phyloP scores from a whole-genome alignment of 495 filamentous ascomycete species.

The Thermochaetoides thermophila region DNA sequence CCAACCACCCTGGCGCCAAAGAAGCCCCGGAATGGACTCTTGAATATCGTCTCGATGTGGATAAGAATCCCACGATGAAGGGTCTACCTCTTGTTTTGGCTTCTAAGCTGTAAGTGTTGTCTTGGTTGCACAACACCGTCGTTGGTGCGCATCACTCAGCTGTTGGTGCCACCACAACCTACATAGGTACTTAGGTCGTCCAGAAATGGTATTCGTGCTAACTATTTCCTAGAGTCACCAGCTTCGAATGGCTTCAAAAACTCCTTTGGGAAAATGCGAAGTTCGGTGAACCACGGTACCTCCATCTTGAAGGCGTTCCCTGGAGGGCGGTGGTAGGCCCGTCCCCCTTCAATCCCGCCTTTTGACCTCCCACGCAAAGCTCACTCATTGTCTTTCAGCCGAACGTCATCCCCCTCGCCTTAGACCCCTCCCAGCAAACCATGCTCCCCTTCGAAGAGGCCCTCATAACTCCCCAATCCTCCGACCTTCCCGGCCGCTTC shows the following conservation, averaged over 20 bases:
- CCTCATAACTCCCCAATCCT: conserved; percentile 17
- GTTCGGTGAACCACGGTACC: conserved; percentile 50
- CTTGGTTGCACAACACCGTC: not conserved
- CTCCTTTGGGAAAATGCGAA: conserved; percentile 56
- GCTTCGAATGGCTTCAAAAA: conserved; percentile 14
- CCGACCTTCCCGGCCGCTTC: conserved; percentile 34
- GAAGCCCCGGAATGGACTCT: conserved; percentile 15
- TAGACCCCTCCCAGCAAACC: conserved; percentile 12
- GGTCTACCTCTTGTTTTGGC: conserved; percentile 16
- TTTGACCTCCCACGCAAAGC: no score
- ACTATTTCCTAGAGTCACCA: conserved; percentile 12
- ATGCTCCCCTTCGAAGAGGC: conserved; percentile 21
- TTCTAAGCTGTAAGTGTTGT: conserved; percentile 12
- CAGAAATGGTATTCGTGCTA: not conserved
- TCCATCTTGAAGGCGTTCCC: conserved; percentile 39
- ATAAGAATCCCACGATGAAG: conserved; percentile 19
- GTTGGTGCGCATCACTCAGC: no score
- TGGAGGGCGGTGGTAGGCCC: no score
- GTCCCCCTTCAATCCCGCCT: no score
- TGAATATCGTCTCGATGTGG: conserved; percentile 9
- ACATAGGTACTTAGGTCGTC: no score
- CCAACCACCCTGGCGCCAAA: conserved; percentile 20
- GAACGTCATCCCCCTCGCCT: conserved; percentile 56
- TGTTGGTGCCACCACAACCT: no score
- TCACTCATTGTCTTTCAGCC: no score